phyloP scores from a whole-genome alignment of 177 flowering plant species.

The Tripterygium wilfordii region DNA sequence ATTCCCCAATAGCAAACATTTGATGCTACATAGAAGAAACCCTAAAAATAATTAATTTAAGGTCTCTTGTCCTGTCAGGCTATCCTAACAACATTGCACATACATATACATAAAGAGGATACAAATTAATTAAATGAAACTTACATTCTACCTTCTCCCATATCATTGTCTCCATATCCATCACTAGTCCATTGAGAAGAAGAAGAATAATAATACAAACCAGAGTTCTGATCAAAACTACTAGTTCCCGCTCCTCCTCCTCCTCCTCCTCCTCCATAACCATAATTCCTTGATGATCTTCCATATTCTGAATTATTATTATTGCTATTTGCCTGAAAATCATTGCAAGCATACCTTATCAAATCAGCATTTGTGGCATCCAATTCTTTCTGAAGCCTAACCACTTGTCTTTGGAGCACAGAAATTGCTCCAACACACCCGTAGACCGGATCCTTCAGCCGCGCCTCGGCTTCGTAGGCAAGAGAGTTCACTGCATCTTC shows the following conservation, averaged over 20 bases:
- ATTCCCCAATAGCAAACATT: too few relatives aligned
- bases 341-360: constrained; percentile 35
- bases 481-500: constrained; percentile 81
- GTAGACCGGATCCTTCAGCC: constrained; percentile 72
- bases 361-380: constrained; percentile 53
- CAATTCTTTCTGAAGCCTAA: constrained; percentile 52
- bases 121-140: too few relatives aligned
- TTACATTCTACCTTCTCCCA: constrained; percentile 11
- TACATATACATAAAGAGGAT: too few relatives aligned
- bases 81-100: too few relatives aligned
- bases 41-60: too few relatives aligned
- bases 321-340: background rate
- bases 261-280: constrained; percentile 2
- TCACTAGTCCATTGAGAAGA: constrained; percentile 16
- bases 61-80: too few relatives aligned
- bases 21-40: too few relatives aligned
- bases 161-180: constrained; percentile 2
- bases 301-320: constrained; percentile 4
- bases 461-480: constrained; percentile 77
- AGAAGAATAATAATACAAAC: constrained; percentile 10
- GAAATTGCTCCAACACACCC: constrained; percentile 83
- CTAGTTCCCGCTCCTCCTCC: too few relatives aligned
- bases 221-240: constrained; percentile 9
- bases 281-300: background rate
- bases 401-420: constrained; percentile 63